Evolutionary conservation across 805 yeast species (phyloP).

Genomic region (Wickerhamomyces alni): DNA sequence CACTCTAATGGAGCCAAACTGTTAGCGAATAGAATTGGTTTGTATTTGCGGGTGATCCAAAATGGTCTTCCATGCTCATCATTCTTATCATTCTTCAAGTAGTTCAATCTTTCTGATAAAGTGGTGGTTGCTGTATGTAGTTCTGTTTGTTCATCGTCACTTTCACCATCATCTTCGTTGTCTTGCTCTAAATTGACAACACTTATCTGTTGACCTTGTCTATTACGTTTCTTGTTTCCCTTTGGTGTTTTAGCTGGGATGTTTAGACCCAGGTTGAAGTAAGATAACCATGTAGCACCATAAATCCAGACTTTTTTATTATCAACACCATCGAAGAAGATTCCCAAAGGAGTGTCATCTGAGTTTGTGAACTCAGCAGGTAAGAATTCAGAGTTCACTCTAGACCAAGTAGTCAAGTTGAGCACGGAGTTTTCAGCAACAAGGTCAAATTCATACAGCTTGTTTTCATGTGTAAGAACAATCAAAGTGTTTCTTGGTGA

Average conservation of each 20-base stretch:
- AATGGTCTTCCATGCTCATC: conserved; percentile 39
- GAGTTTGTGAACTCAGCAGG: conserved; percentile 57
- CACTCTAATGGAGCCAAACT: conserved; percentile 36
- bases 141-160: conserved; percentile 18
- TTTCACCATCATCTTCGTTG: conserved; percentile 24
- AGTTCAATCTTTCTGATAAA: conserved; percentile 4
- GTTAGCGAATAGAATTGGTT: conserved; percentile 61
- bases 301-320: conserved; percentile 68
- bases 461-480: conserved; percentile 69
- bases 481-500: conserved; percentile 46
- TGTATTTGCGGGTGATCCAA: conserved; percentile 73
- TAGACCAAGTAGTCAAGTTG: conserved; percentile 70
- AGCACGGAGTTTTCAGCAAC: conserved; percentile 2
- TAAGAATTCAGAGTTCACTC: conserved; percentile 62
- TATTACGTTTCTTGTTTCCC: conserved; percentile 31
- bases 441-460: conserved; percentile 61
- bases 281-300: conserved; percentile 79
- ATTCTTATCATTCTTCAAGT: conserved; percentile 21
- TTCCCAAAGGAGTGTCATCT: conserved; percentile 68
- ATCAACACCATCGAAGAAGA: conserved; percentile 43
- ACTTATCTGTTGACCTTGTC: conserved; percentile 37
- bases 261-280: conserved; percentile 57
- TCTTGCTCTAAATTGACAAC: conserved; percentile 26
- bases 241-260: conserved; percentile 37
- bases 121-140: conserved; percentile 6